phyloP scores from a whole-genome alignment of 2,329 filamentous ascomycete genomes.

The Arthroderma sp. region DNA sequence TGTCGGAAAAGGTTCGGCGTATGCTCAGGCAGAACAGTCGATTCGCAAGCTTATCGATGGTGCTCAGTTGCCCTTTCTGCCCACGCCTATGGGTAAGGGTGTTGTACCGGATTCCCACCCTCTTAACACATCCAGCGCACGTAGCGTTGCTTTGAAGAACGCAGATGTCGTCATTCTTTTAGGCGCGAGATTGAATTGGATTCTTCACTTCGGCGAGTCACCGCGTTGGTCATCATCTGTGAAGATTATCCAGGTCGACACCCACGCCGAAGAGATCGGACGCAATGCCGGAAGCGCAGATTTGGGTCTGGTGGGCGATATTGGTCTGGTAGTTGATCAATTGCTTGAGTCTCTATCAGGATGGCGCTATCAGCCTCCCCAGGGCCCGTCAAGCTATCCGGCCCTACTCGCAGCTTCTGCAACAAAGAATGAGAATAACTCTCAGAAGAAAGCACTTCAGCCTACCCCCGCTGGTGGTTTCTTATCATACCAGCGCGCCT shows the following conservation, averaged over 20 bases:
- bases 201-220: slow-evolving; percentile 42
- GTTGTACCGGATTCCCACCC: slow-evolving; percentile 42
- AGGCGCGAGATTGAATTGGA: slow-evolving; percentile 46
- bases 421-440: slow-evolving; percentile 35
- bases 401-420: slow-evolving; percentile 18
- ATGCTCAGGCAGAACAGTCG: slow-evolving; percentile 35
- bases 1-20: slow-evolving; percentile 44
- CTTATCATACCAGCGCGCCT: slow-evolving; percentile 39
- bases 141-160: slow-evolving; percentile 39
- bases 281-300: slow-evolving; percentile 36
- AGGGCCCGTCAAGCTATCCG: slow-evolving; percentile 18
- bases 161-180: slow-evolving; percentile 44
- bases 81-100: slow-evolving; percentile 48
- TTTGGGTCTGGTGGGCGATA: slow-evolving; percentile 40
- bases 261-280: slow-evolving; percentile 41
- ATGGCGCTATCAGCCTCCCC: slow-evolving; percentile 32
- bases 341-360: slow-evolving; percentile 28
- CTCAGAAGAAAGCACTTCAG: slow-evolving; percentile 29
- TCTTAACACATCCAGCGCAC: slow-evolving; percentile 40
- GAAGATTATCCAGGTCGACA: slow-evolving; percentile 44
- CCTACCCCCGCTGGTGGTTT: slow-evolving; percentile 23
- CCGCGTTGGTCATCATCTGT: slow-evolving; percentile 39
- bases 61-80: slow-evolving; percentile 42
- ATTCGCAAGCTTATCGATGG: slow-evolving; percentile 35
- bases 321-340: slow-evolving; percentile 37